Conservation (phyloP, 768 basidiomycete genomes). For the Lactifluus subvellereus region DNA sequence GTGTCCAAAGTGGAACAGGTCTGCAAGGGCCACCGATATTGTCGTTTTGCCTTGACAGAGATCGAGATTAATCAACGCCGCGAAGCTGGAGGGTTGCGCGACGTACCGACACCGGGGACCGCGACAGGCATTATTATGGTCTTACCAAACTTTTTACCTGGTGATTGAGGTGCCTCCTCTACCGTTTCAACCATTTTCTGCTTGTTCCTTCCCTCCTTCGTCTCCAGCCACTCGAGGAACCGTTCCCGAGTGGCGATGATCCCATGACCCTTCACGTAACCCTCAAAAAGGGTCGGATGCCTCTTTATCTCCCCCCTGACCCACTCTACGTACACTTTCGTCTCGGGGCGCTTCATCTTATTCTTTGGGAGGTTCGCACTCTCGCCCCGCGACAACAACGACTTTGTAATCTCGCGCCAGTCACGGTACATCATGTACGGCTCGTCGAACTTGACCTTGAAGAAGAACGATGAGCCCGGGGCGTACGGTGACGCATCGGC, state of each 20-base stretch:
- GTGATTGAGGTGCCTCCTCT: slow-evolving; percentile 23
- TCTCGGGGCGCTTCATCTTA: slow-evolving; percentile 74
- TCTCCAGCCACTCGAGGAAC: slow-evolving; percentile 65
- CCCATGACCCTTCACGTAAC: slow-evolving; percentile 66
- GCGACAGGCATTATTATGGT: slow-evolving; percentile 85
- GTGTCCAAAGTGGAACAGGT: slow-evolving; percentile 84
- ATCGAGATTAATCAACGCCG: not conserved
- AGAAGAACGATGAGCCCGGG: slow-evolving; percentile 86
- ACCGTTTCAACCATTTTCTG: slow-evolving; percentile 29
- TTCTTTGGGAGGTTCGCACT: slow-evolving; percentile 46
- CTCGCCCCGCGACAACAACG: slow-evolving; percentile 43
- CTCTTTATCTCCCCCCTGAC: slow-evolving; percentile 66
- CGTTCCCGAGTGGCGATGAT: slow-evolving; percentile 78
- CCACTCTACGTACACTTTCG: slow-evolving; percentile 76
- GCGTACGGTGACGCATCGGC: slow-evolving; percentile 54
- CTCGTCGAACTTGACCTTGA: slow-evolving; percentile 99
- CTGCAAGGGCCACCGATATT: slow-evolving; percentile 67
- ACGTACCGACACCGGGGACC: slow-evolving; percentile 87
- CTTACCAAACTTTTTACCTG: slow-evolving; percentile 46
- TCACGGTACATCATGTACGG: slow-evolving; percentile 99
- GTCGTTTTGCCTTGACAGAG: slow-evolving; percentile 1
- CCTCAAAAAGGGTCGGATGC: slow-evolving; percentile 54
- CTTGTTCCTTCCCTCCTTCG: slow-evolving; percentile 38
- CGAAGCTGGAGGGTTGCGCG: not conserved
- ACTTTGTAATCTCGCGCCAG: slow-evolving; percentile 91